Evolutionary conservation across 371 early-diverging fungal genomes (phyloP), one percentile per base, ranked within the genome.

Genomic region (Mucor irregularis): DNA sequence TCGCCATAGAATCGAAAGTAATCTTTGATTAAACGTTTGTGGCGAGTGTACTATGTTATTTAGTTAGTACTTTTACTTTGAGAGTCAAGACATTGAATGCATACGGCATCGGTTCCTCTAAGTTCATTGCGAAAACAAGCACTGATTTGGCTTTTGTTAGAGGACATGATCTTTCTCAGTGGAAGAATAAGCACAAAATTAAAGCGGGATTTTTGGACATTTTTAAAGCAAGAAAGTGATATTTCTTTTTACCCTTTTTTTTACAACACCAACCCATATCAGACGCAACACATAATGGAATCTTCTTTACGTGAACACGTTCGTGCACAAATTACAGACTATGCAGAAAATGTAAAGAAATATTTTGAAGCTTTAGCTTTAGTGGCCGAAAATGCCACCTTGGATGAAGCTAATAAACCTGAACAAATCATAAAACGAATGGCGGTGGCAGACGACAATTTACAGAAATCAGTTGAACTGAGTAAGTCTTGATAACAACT

Each of bases 21-120:
- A 39, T 76, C 74, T 28, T 69, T 60, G 34, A 89, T 78, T 37
- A 86, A 60, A 21, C 66, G 53, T 58, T 77, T 80, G 69, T 89
- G 90, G 13, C 81, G 73, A 30, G 62, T 62, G 25, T 78, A 78
- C 78, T 78, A 49, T 14, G n/a, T 19, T 46, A 33, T 35, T 28
- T 22, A 24, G 3, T 40, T 24, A 31, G 11, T 21, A 8, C 30
- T 7, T 26, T 25, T 6, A 1, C 17, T 25, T 21, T 8, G 3
- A 13, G 34, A 2, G 6, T 40, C 28, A 19, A 13, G 25, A 37
- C 5, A n/a, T 67, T 66, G n/a, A n/a, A n/a, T n/a, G n/a, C n/a
- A n/a, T 72, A 73, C 76, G 8, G 76, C 76, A 54, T 72, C 67
- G 2, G 62, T 58, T 22, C 76, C 70, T 26, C 59, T 54, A 10